Evolutionary conservation across 768 basidiomycete genomes (phyloP).

Genomic region (Boletus subparvulus): DNA sequence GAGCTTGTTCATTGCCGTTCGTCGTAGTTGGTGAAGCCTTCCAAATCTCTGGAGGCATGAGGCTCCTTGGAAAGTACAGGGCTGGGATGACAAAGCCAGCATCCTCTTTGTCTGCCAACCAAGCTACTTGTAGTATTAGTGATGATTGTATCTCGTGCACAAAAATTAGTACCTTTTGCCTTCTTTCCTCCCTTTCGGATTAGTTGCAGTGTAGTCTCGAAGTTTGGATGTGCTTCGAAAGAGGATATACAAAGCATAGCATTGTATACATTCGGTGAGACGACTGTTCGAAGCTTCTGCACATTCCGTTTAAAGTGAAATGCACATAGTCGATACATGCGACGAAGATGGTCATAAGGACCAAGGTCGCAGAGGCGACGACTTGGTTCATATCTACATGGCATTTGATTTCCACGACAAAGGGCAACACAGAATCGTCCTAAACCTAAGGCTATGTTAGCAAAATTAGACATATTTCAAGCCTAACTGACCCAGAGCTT

Average conservation of each 20-base stretch:
- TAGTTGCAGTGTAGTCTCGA: neutral
- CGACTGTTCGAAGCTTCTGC: too few species aligned
- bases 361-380: neutral
- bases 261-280: neutral
- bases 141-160: neutral
- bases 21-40: slow-evolving; percentile 10
- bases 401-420: neutral
- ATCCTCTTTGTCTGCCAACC: slow-evolving; percentile 7
- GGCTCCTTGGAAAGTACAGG: slow-evolving; percentile 2
- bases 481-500: slow-evolving; percentile 2
- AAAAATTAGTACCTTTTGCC: neutral
- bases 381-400: neutral
- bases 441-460: neutral
- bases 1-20: slow-evolving; percentile 12
- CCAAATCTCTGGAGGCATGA: neutral
- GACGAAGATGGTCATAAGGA: neutral
- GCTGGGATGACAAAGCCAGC: neutral
- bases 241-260: slow-evolving; percentile 5
- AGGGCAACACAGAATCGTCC: neutral
- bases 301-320: neutral
- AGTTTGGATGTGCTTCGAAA: slow-evolving; percentile 1
- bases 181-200: neutral
- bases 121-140: neutral
- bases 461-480: neutral
- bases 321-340: neutral